Conservation (phyloP, 2,329 filamentous ascomycete genomes). For the Trichoderma guizhouense region DNA sequence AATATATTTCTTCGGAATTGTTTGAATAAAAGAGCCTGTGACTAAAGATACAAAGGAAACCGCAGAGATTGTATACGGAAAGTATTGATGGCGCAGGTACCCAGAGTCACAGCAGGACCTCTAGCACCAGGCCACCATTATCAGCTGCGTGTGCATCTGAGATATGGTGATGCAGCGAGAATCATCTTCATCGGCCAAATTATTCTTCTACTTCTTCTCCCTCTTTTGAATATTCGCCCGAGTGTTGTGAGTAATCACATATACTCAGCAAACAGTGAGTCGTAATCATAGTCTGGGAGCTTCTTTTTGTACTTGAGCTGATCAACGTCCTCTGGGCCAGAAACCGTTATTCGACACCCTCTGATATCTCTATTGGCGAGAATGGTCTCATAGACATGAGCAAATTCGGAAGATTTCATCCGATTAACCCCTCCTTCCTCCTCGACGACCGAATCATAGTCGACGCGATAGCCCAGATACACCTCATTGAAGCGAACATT, state of each 20-base stretch:
- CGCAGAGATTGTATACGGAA: background rate
- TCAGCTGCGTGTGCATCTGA: background rate
- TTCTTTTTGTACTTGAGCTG: background rate
- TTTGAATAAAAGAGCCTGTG: background rate
- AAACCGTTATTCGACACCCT: background rate
- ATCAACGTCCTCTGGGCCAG: background rate
- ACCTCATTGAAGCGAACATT: background rate
- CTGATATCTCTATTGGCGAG: background rate
- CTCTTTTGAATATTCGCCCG: background rate
- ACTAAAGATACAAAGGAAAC: background rate
- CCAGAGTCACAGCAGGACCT: background rate
- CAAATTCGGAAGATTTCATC: background rate
- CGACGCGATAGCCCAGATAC: background rate
- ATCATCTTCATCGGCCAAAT: background rate
- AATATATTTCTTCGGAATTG: background rate
- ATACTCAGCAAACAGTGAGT: background rate
- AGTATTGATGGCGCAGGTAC: background rate
- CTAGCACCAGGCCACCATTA: background rate
- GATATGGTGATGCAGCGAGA: background rate
- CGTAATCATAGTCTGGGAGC: background rate
- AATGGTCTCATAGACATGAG: background rate
- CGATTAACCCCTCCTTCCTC: background rate
- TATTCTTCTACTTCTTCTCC: too few relatives aligned
- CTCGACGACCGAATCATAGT: background rate
- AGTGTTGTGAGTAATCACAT: background rate